These are phyloP conservation scores for Prinsepia uniflora DNA, from an alignment of 306 rosid genomes.

Conservation along the genomic window DNA sequence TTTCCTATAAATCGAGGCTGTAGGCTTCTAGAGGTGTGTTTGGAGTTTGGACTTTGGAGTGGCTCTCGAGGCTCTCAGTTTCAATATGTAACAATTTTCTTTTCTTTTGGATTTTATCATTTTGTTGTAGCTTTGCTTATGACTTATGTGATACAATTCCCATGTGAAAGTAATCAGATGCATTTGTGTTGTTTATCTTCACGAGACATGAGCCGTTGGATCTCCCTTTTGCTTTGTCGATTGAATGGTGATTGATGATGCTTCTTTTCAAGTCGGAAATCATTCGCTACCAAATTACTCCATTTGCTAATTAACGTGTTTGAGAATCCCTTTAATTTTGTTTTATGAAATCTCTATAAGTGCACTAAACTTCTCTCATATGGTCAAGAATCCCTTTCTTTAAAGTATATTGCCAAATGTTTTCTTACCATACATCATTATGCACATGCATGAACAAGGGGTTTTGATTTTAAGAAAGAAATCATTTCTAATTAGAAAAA, in stretches of 20 bases:
- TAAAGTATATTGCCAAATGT: no score
- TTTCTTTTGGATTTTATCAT: not conserved
- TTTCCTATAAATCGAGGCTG: conserved; percentile 27
- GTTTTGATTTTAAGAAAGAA: not conserved
- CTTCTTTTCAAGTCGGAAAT: no score
- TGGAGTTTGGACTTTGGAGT: conserved; percentile 15
- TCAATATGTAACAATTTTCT: not conserved
- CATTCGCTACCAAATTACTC: no score
- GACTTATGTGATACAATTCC: not conserved
- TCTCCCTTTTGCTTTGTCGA: conserved; percentile 11
- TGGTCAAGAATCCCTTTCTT: no score
- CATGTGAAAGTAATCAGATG: not conserved
- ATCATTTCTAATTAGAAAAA: no score
- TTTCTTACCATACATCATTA: not conserved
- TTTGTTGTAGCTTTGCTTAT: not conserved
- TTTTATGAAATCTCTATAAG: no score
- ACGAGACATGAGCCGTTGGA: conserved; percentile 8
- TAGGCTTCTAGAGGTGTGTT: conserved; percentile 25
- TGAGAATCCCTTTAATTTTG: no score
- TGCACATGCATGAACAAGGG: not conserved
- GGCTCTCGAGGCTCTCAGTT: conserved; percentile 16
- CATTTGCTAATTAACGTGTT: no score
- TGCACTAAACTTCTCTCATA: no score
- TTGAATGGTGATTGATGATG: conserved; percentile 21
- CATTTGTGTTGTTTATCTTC: not conserved